Evolutionary conservation across 495 filamentous ascomycete species (phyloP).

Genomic region (Tuber umbilicatum): DNA sequence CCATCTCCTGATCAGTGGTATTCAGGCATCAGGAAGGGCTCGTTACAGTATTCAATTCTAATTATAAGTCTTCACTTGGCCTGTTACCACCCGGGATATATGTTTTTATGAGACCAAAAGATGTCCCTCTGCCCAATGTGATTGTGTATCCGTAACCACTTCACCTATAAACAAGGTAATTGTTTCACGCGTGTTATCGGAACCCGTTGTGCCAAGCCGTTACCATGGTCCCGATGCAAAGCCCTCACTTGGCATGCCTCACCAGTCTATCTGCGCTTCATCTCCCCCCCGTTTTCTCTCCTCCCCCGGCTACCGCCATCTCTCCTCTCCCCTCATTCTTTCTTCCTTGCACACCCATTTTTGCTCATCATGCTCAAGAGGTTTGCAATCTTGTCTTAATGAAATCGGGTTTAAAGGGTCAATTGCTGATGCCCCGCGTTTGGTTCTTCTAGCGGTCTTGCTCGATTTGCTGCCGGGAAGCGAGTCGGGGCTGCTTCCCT

Average conservation of each 20-base stretch:
- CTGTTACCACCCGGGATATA: neutral
- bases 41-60: neutral
- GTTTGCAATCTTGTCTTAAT: conserved; percentile 38
- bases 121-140: neutral
- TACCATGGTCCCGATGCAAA: conserved; percentile 18
- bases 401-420: conserved; percentile 19
- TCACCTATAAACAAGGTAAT: conserved; percentile 25
- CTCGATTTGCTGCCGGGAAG: conserved; percentile 59
- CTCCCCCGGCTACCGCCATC: conserved; percentile 27
- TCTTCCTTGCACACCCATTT: conserved; percentile 40
- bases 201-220: conserved; percentile 25
- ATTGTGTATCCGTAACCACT: neutral
- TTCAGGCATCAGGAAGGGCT: neutral
- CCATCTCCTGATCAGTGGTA: neutral
- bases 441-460: conserved; percentile 53
- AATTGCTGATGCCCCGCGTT: conserved; percentile 29
- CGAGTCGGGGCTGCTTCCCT: conserved; percentile 51
- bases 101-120: neutral
- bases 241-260: conserved; percentile 13
- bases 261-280: conserved; percentile 28
- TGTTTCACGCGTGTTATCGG: conserved; percentile 30
- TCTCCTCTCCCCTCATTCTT: conserved; percentile 37
- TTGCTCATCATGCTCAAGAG: conserved; percentile 45
- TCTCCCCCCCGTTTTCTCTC: conserved; percentile 33
- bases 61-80: neutral